Base-by-base conservation (phyloP, 2,329 filamentous ascomycete genomes). In the Arachnomyces sp. region DNA sequence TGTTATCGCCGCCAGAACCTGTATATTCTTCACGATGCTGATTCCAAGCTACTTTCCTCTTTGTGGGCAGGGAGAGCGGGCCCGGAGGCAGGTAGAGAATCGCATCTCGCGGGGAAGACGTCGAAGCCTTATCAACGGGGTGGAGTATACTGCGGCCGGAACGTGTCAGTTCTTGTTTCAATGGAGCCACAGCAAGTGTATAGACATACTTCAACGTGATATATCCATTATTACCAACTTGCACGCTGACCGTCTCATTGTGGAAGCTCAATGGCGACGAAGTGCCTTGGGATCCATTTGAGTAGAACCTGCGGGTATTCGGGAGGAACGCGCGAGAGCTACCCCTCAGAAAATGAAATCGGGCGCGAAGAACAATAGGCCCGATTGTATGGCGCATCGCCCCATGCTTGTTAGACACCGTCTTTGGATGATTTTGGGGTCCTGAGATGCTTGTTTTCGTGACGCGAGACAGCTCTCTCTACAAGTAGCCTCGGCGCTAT, bases 61-160 rank as follows among this genome's bases (percentile, higher is more conserved):
- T 15, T 12, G 32, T 3, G 13, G 15, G 35, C 30, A 40, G 42
- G 18, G 60, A 59, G 8, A 61, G 28, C 16, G 62, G 59, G 9
- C 62, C 62, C 12, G 57, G 50, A n/a, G 62, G 63, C 5, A 66
- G 53, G 32, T 61, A 57, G 28, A 66, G 47, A 28, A 64, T 56
- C 7, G 66, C 52, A 49, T 58, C 58, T 17, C 51, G 50, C 8
- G 36, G 36, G 17, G 7, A 12, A 9, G n/a, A 12, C 3, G 16
- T 7, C 7, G 40, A 6, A 3, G 21, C 15, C 4, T 12, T 9
- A 6, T 9, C 7, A 15, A 42, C 28, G 5, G 34, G 39, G 13
- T 42, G 16, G 29, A 42, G 28, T 9, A 42, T 15, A 21, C 39
- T 42, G 30, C n/a, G 11, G 14, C 28, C 5, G 18, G 3, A 16